Evolutionary conservation across 1,284 basidiomycete genomes (phyloP).

Genomic region (Thecaphora thlaspeos): DNA sequence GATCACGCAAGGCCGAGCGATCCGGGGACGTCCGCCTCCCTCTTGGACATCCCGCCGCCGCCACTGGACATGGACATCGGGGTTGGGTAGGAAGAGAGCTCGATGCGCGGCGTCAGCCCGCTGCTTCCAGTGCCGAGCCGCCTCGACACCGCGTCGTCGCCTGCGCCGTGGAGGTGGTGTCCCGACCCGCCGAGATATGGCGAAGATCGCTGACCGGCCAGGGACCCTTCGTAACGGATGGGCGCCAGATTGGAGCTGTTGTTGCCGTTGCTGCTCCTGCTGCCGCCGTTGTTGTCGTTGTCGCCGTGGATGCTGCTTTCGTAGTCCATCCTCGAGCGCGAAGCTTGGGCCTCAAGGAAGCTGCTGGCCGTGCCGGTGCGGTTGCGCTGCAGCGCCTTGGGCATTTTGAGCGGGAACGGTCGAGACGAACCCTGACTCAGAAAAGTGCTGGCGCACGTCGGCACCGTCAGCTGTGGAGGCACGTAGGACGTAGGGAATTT

Average conservation of each 20-base stretch:
- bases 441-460: conserved; percentile 13
- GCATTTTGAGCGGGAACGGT: conserved; percentile 39
- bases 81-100: conserved; percentile 8
- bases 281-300: conserved; percentile 7
- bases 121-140: no score
- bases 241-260: background rate
- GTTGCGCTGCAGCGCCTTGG: conserved; percentile 18
- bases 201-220: conserved; percentile 6
- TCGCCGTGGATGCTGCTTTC: conserved; percentile 6
- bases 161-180: no score
- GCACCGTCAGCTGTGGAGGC: conserved; percentile 28
- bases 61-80: conserved; percentile 9
- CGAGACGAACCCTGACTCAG: conserved; percentile 15
- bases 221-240: background rate
- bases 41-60: conserved; percentile 1
- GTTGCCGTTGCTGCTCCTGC: conserved; percentile 7
- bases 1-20: conserved; percentile 25
- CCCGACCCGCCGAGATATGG: conserved; percentile 13
- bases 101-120: conserved; percentile 13
- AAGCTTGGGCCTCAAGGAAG: conserved; percentile 17
- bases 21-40: conserved; percentile 17
- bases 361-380: conserved; percentile 20
- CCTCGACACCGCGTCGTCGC: no score
- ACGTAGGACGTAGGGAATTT: conserved; percentile 17
- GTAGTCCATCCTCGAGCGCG: background rate